Percentiles rank a stretch among this genome's conserved stretches.
Evolutionary conservation across 192 early-diverging fungal species (phyloP).

Genomic region (Dispira simplex): DNA sequence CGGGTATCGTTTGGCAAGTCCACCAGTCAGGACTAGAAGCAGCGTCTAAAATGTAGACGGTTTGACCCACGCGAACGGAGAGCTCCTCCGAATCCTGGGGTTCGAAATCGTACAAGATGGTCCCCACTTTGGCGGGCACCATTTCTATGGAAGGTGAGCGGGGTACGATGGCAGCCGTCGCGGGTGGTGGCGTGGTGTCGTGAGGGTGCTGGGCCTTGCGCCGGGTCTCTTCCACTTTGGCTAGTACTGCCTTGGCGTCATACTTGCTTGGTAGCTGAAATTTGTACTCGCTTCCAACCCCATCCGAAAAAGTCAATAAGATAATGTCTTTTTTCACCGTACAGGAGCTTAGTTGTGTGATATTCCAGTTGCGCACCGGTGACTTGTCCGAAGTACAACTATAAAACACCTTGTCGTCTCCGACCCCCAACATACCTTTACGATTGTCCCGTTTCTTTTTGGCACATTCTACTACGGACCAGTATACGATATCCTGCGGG

Average conservation of each 20-base stretch:
- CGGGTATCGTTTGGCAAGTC: slow-evolving; percentile 45
- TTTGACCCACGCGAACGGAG: slow-evolving; percentile 66
- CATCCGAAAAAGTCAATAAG: slow-evolving; percentile 42
- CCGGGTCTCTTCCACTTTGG: slow-evolving; percentile 39
- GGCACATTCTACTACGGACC: slow-evolving; percentile 30
- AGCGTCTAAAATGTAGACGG: slow-evolving; percentile 69
- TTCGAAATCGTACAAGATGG: slow-evolving; percentile 68
- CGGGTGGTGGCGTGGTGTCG: neutral
- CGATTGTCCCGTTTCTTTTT: slow-evolving; percentile 64
- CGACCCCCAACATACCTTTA: slow-evolving; percentile 46
- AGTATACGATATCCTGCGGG: slow-evolving; percentile 3
- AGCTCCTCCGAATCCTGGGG: slow-evolving; percentile 77
- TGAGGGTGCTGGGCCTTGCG: slow-evolving; percentile 24
- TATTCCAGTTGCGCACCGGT: slow-evolving; percentile 38
- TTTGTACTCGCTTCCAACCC: slow-evolving; percentile 43
- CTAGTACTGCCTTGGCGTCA: slow-evolving; percentile 48
- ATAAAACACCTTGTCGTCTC: slow-evolving; percentile 41
- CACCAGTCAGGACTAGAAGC: slow-evolving; percentile 81
- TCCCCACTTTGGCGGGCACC: slow-evolving; percentile 16
- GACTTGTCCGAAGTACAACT: slow-evolving; percentile 31
- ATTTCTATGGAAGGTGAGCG: neutral
- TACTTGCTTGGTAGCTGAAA: slow-evolving; percentile 42
- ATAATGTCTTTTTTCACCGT: slow-evolving; percentile 46
- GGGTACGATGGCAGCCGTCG: neutral
- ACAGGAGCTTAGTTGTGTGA: slow-evolving; percentile 41